Conservation (phyloP, 148 eudicot genomes). For the Camellia granthamiana region DNA sequence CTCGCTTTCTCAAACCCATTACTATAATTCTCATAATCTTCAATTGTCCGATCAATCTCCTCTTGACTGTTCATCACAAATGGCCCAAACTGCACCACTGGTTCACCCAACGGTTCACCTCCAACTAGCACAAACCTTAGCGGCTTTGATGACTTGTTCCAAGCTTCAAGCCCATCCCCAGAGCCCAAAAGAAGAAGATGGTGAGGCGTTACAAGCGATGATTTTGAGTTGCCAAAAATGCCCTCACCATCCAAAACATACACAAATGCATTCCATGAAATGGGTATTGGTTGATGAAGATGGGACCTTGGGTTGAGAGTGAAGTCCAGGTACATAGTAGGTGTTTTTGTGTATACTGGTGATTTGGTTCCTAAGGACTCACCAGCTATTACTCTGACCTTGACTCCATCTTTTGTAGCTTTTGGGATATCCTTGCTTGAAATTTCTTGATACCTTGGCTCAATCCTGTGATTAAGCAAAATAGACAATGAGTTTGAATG, state of each 20-base stretch:
- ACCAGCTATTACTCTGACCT: conserved; percentile 78
- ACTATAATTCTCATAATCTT: conserved; percentile 65
- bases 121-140: conserved; percentile 65
- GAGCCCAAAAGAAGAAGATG: conserved; percentile 61
- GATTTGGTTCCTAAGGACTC: conserved; percentile 72
- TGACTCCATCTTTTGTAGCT: conserved; percentile 49
- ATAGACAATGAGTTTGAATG: too few species aligned
- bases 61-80: conserved; percentile 91
- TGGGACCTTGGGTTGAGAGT: conserved; percentile 61
- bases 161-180: conserved; percentile 67
- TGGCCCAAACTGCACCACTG: conserved; percentile 70
- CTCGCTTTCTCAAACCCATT: conserved; percentile 89
- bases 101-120: conserved; percentile 83
- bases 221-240: conserved; percentile 48
- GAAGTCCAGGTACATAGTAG: conserved; percentile 77
- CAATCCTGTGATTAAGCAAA: conserved; percentile 42
- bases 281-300: conserved; percentile 57
- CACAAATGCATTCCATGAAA: conserved; percentile 68
- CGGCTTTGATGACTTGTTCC: conserved; percentile 45
- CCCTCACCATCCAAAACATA: conserved; percentile 84
- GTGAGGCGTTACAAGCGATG: conserved; percentile 42
- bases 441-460: conserved; percentile 84
- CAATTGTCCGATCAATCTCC: conserved; percentile 71
- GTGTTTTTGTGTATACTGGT: conserved; percentile 62
- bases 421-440: conserved; percentile 49